phyloP scores from a whole-genome alignment of 306 rosid genomes.

The Trichosanthes cucumerina region DNA sequence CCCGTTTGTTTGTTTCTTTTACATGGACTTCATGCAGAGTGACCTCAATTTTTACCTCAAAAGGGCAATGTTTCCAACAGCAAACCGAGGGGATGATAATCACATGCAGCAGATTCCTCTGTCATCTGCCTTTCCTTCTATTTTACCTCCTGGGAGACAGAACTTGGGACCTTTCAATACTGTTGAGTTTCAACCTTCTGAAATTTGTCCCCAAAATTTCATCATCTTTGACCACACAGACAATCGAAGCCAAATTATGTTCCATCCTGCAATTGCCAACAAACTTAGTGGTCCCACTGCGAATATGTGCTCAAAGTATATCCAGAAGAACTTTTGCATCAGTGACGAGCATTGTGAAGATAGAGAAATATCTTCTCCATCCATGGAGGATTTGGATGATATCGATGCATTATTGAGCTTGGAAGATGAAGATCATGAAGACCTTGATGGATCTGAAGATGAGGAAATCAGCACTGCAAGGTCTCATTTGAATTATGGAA shows the following conservation, averaged over 20 bases:
- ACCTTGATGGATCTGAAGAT: constrained; percentile 41
- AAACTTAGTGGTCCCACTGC: constrained; percentile 41
- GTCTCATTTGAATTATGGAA: constrained; percentile 42
- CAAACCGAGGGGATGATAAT: constrained; percentile 39
- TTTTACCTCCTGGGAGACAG: constrained; percentile 44
- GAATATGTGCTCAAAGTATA: constrained; percentile 32
- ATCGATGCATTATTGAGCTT: constrained; percentile 87
- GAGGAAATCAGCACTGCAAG: constrained; percentile 92
- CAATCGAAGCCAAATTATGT: constrained; percentile 67
- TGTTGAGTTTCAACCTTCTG: constrained; percentile 71
- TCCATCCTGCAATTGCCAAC: constrained; percentile 71
- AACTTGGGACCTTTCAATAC: constrained; percentile 50
- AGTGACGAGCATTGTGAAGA: constrained; percentile 27
- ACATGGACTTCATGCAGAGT: constrained; percentile 51
- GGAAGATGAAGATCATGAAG: constrained; percentile 61
- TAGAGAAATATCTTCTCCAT: constrained; percentile 43
- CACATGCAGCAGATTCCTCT: constrained; percentile 49
- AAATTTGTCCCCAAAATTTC: constrained; percentile 77
- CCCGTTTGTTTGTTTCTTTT: constrained; percentile 21
- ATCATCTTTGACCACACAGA: constrained; percentile 79
- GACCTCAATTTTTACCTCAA: constrained; percentile 46
- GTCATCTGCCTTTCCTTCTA: constrained; percentile 39
- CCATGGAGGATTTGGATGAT: constrained; percentile 65
- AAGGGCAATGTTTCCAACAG: constrained; percentile 34
- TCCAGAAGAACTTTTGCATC: constrained; percentile 32